Conservation (phyloP, 495 filamentous ascomycete genomes). For the Neurospora africana region DNA sequence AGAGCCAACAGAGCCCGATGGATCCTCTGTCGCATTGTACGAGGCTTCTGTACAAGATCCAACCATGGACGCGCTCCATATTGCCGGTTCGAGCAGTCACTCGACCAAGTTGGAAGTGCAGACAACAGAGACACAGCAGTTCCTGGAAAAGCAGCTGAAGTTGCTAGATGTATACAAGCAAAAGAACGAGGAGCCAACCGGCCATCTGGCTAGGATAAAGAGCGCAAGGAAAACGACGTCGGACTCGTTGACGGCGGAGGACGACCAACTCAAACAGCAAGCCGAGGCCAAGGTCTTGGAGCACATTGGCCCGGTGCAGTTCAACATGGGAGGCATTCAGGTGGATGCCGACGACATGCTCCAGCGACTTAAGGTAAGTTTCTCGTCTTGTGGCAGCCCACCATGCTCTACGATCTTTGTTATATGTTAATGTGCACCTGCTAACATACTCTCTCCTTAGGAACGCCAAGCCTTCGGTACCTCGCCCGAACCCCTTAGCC, state of each 20-base stretch:
- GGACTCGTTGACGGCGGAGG: neutral
- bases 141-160: constrained; percentile 64
- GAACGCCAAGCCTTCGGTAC: constrained; percentile 37
- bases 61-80: constrained; percentile 47
- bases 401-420: too few species aligned
- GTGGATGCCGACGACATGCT: constrained; percentile 95
- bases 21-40: constrained; percentile 59
- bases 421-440: too few species aligned
- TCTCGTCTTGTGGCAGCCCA: neutral
- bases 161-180: constrained; percentile 55
- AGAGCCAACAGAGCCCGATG: constrained; percentile 21
- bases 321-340: constrained; percentile 95
- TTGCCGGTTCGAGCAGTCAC: constrained; percentile 38
- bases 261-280: constrained; percentile 19
- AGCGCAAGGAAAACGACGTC: constrained; percentile 21
- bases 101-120: constrained; percentile 54
- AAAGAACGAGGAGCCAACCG: constrained; percentile 51
- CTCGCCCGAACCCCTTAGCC: constrained; percentile 23
- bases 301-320: constrained; percentile 90
- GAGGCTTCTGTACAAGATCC: constrained; percentile 71
- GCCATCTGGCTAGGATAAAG: constrained; percentile 32
- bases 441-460: constrained; percentile 10
- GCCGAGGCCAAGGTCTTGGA: constrained; percentile 58
- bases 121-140: constrained; percentile 66
- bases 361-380: constrained; percentile 67